phyloP scores from a whole-genome alignment of 2,329 filamentous ascomycete genomes.

The Spiromastix sp. region DNA sequence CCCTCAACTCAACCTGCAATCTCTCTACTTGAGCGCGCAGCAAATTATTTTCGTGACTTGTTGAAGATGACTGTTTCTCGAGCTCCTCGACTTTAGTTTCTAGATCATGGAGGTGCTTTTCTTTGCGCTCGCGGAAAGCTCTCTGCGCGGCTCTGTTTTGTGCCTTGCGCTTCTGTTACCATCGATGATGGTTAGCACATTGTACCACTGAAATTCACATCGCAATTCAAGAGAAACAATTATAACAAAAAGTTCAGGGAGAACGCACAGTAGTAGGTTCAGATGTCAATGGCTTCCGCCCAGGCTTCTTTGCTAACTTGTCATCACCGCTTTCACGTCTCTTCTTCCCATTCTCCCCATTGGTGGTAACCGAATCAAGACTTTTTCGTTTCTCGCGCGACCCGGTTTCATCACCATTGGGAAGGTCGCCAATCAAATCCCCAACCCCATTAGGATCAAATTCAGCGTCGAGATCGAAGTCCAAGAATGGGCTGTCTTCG shows the following conservation, averaged over 20 bases:
- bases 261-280: slow-evolving; percentile 86
- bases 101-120: slow-evolving; percentile 54
- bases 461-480: slow-evolving; percentile 71
- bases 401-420: slow-evolving; percentile 37
- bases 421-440: slow-evolving; percentile 67
- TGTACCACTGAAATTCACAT: slow-evolving; percentile 3
- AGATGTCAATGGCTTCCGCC: slow-evolving; percentile 86
- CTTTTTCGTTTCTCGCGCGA: slow-evolving; percentile 53
- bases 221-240: slow-evolving; percentile 1
- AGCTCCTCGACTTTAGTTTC: slow-evolving; percentile 50
- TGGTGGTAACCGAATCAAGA: slow-evolving; percentile 42
- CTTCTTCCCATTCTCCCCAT: slow-evolving; percentile 55
- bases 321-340: slow-evolving; percentile 76
- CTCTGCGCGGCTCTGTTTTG: slow-evolving; percentile 89
- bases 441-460: slow-evolving; percentile 55
- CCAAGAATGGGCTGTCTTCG: slow-evolving; percentile 71
- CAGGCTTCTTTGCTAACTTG: slow-evolving; percentile 88
- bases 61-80: slow-evolving; percentile 71
- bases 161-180: slow-evolving; percentile 55
- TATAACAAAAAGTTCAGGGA: neutral
- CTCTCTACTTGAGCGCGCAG: slow-evolving; percentile 82
- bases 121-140: slow-evolving; percentile 89
- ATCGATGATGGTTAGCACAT: slow-evolving; percentile 16
- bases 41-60: slow-evolving; percentile 75
- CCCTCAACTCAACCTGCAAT: slow-evolving; percentile 70